These are phyloP conservation scores for Populus tomentosa DNA, from an alignment of 441 rosid species.

Conservation along the genomic window DNA sequence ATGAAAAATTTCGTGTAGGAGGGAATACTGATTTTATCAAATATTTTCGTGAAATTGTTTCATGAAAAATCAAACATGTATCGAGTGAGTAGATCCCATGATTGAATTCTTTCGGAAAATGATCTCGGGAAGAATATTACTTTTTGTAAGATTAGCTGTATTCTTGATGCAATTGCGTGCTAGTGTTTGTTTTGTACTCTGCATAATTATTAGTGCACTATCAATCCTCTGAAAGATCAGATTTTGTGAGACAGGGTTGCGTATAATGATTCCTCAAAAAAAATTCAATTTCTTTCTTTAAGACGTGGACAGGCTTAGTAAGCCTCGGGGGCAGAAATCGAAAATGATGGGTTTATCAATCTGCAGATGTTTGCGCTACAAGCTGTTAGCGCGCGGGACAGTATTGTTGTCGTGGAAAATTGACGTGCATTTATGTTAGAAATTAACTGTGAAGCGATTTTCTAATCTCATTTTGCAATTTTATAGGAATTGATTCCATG, in stretches of 20 bases:
- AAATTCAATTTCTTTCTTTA: too few relatives aligned
- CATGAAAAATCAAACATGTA: not conserved
- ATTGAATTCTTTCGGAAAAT: not conserved
- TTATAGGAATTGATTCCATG: slow-evolving; percentile 75
- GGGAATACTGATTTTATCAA: not conserved
- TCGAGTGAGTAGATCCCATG: not conserved
- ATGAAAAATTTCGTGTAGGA: not conserved
- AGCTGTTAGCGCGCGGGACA: not conserved
- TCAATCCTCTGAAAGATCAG: too few relatives aligned
- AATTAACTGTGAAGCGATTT: not conserved
- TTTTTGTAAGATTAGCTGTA: not conserved
- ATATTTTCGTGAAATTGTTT: not conserved
- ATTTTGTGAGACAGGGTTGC: too few relatives aligned
- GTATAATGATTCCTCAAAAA: not conserved
- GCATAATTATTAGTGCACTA: not conserved
- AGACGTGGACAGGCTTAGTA: too few relatives aligned
- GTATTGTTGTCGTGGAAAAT: not conserved
- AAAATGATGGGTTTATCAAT: not conserved
- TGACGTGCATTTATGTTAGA: not conserved
- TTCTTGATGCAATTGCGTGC: not conserved
- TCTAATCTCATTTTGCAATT: not conserved
- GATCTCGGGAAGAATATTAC: not conserved
- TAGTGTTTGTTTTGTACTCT: not conserved
- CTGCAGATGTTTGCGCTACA: not conserved
- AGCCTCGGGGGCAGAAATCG: not conserved